Conservation (phyloP, 352 stramenopile species). For the Phytophthora tentaculata region DNA sequence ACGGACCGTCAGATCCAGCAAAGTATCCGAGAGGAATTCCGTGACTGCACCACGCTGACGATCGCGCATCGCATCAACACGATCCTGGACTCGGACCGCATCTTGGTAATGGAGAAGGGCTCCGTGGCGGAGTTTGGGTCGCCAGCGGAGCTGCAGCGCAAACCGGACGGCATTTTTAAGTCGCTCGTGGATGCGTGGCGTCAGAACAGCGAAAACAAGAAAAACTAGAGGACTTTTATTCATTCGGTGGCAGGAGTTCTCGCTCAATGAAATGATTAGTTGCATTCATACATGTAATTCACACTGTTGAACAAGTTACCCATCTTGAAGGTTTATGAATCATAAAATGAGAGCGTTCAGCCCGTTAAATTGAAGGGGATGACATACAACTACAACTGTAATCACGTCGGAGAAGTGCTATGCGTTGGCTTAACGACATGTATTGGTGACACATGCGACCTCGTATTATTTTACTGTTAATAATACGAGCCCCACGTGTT, state of each 20-base stretch:
- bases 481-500: no score
- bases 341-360: no score
- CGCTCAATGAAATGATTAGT: not conserved
- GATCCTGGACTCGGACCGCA: conserved; percentile 92
- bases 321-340: no score
- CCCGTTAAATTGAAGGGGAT: no score
- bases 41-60: conserved; percentile 91
- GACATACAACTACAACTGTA: no score
- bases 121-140: conserved; percentile 33
- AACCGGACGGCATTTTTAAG: conserved; percentile 27
- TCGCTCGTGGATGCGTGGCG: conserved; percentile 59
- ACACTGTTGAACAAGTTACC: no score
- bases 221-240: conserved; percentile 2
- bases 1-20: conserved; percentile 69
- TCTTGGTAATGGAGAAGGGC: conserved; percentile 89
- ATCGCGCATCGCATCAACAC: conserved; percentile 95
- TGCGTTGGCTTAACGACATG: no score
- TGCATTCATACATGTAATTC: no score
- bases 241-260: conserved; percentile 13
- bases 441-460: no score
- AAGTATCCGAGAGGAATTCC: conserved; percentile 92
- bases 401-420: no score
- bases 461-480: no score
- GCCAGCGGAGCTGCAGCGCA: conserved; percentile 48
- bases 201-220: conserved; percentile 44